Conservation (phyloP, 2,329 filamentous ascomycete species). For the Cadophora malorum region DNA sequence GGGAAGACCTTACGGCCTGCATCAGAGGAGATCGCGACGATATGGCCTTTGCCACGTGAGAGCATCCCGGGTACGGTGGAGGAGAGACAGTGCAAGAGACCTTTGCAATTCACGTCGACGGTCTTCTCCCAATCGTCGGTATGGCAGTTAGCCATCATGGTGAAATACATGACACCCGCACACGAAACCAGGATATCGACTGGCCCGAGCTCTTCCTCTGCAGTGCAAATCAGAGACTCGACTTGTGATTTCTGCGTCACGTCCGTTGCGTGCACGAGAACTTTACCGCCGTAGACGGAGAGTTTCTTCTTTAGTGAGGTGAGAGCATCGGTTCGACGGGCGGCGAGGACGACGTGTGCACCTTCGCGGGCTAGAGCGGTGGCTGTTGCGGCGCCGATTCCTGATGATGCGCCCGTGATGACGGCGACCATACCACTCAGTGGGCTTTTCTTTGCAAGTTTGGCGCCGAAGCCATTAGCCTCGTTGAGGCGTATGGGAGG, state of each 20-base stretch:
- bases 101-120: constrained; percentile 88
- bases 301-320: constrained; percentile 70
- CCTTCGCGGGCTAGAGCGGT: constrained; percentile 72
- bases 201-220: constrained; percentile 68
- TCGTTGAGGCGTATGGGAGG: constrained; percentile 61
- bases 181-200: constrained; percentile 82
- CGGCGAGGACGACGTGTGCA: constrained; percentile 73
- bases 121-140: constrained; percentile 81
- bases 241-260: constrained; percentile 73
- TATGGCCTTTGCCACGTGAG: constrained; percentile 70
- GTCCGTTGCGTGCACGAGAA: constrained; percentile 74
- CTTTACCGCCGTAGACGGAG: constrained; percentile 62
- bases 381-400: constrained; percentile 79
- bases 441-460: constrained; percentile 57
- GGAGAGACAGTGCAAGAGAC: constrained; percentile 74
- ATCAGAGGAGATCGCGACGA: constrained; percentile 83
- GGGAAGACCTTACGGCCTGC: constrained; percentile 84
- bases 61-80: constrained; percentile 76
- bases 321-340: constrained; percentile 72
- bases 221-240: constrained; percentile 65
- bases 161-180: constrained; percentile 88
- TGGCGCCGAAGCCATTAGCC: constrained; percentile 46
- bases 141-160: constrained; percentile 80
- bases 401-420: constrained; percentile 80
- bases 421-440: constrained; percentile 74